phyloP scores from a whole-genome alignment of 73 alveolate genomes.

The Chromera velia region DNA sequence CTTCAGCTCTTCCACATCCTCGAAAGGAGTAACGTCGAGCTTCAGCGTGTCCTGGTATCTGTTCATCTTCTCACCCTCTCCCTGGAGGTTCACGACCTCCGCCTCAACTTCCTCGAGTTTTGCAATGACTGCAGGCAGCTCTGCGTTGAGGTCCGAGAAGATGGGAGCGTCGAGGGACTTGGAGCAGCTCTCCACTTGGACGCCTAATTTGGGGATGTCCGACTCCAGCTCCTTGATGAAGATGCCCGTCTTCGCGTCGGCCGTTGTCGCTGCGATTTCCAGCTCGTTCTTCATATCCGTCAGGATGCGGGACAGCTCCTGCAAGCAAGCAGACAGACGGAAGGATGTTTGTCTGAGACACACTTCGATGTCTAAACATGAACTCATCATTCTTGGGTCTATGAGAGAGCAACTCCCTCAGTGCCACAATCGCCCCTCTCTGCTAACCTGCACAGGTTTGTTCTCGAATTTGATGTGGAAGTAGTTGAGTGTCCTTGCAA shows the following conservation, averaged over 20 bases:
- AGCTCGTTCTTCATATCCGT: too few species aligned
- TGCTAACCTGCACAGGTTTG: too few species aligned
- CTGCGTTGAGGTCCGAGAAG: neutral
- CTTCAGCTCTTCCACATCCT: slow-evolving; percentile 45
- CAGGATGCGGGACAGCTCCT: too few species aligned
- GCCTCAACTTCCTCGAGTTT: neutral
- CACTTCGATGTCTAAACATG: too few species aligned
- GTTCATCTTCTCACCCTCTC: slow-evolving; percentile 32
- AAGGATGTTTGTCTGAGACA: too few species aligned
- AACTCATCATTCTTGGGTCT: too few species aligned
- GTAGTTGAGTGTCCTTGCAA: too few species aligned
- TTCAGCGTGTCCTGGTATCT: slow-evolving; percentile 29
- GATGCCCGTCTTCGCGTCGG: slow-evolving; percentile 29
- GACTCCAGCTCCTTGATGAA: slow-evolving; percentile 37
- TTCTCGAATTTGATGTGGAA: too few species aligned
- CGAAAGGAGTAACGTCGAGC: slow-evolving; percentile 34
- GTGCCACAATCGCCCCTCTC: too few species aligned
- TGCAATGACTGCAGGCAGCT: neutral
- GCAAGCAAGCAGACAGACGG: too few species aligned
- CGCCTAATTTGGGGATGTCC: slow-evolving; percentile 33
- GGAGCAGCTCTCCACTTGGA: neutral
- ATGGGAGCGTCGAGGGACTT: neutral
- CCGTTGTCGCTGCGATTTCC: too few species aligned
- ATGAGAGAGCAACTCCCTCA: too few species aligned
- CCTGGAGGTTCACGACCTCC: neutral